Evolutionary conservation across 2,329 filamentous ascomycete genomes (phyloP).

Genomic region (Paradendryphiella salina): DNA sequence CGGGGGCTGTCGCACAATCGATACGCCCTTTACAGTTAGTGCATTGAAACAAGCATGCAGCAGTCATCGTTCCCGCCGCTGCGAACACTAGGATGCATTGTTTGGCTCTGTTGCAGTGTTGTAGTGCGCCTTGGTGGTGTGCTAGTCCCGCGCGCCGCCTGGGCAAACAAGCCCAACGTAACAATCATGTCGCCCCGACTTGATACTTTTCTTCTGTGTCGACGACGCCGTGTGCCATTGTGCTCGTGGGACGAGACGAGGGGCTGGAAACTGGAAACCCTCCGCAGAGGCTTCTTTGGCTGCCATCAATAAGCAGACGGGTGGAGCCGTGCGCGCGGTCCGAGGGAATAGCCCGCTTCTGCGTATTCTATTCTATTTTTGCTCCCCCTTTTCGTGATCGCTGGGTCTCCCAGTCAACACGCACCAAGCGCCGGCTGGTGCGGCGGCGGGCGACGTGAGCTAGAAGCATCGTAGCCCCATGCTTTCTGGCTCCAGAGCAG

Average conservation of each 20-base stretch:
- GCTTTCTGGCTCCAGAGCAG: constrained; percentile 10
- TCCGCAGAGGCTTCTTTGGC: constrained; percentile 1
- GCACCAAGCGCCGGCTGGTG: constrained; percentile 15
- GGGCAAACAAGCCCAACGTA: background rate
- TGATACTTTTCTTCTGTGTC: too few species aligned
- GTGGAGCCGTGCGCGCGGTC: constrained; percentile 18
- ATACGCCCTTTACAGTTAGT: constrained; percentile 21
- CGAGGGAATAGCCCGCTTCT: constrained; percentile 17
- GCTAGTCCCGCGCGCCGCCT: background rate
- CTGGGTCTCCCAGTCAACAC: constrained; percentile 25
- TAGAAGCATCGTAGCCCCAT: constrained; percentile 13
- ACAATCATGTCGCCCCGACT: background rate
- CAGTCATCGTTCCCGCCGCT: constrained; percentile 19
- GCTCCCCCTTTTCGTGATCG: constrained; percentile 24
- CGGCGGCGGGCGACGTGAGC: constrained; percentile 17
- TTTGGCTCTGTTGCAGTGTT: background rate
- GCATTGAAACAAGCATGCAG: constrained; percentile 16
- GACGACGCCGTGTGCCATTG: too few species aligned
- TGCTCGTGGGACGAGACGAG: too few species aligned
- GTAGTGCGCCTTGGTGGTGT: background rate
- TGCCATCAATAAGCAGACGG: constrained; percentile 16
- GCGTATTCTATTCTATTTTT: constrained; percentile 30
- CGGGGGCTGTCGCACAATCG: constrained; percentile 27
- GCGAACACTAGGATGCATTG: constrained; percentile 1
- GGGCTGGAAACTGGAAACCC: background rate